phyloP scores from a whole-genome alignment of 2,329 filamentous ascomycete genomes.

The Aspergillus viridinutans region DNA sequence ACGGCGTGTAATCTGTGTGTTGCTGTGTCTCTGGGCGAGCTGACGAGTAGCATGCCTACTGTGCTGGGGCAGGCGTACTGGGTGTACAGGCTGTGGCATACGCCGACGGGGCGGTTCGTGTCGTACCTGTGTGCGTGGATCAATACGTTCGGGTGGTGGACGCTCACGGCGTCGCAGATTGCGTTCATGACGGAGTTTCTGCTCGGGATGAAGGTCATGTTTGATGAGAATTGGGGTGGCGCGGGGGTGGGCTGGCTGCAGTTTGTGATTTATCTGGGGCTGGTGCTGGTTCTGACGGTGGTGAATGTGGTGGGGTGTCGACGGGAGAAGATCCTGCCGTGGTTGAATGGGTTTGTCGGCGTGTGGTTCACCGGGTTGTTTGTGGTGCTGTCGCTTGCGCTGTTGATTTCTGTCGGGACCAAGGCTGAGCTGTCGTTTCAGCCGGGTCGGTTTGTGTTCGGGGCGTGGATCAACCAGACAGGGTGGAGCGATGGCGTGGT shows the following conservation, averaged over 20 bases:
- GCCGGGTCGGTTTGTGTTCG: constrained; percentile 51
- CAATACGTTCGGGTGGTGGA: constrained; percentile 59
- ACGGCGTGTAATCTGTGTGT: constrained; percentile 52
- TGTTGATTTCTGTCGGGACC: constrained; percentile 51
- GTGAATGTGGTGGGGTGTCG: constrained; percentile 53
- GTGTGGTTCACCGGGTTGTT: constrained; percentile 52
- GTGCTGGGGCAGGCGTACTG: constrained; percentile 59
- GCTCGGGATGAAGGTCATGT: constrained; percentile 54
- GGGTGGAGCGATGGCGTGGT: constrained; percentile 54
- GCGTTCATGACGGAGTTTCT: constrained; percentile 58
- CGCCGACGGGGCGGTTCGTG: constrained; percentile 43
- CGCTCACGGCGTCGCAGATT: constrained; percentile 52
- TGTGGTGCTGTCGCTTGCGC: constrained; percentile 48
- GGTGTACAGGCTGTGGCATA: constrained; percentile 44
- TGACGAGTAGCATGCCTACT: constrained; percentile 57
- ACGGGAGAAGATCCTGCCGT: constrained; percentile 45
- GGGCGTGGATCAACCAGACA: constrained; percentile 48
- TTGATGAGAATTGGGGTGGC: constrained; percentile 46
- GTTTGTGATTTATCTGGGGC: constrained; percentile 53
- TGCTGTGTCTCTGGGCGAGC: constrained; percentile 53
- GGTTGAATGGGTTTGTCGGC: constrained; percentile 56
- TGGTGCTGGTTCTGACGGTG: constrained; percentile 46
- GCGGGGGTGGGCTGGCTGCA: constrained; percentile 48
- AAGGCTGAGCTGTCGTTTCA: constrained; percentile 46
- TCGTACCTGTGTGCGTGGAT: constrained; percentile 59